Percentiles rank a stretch among this genome's conserved stretches.
phyloP scores from a whole-genome alignment of 2,329 filamentous ascomycete species.

The Colletotrichum lindemuthianum region DNA sequence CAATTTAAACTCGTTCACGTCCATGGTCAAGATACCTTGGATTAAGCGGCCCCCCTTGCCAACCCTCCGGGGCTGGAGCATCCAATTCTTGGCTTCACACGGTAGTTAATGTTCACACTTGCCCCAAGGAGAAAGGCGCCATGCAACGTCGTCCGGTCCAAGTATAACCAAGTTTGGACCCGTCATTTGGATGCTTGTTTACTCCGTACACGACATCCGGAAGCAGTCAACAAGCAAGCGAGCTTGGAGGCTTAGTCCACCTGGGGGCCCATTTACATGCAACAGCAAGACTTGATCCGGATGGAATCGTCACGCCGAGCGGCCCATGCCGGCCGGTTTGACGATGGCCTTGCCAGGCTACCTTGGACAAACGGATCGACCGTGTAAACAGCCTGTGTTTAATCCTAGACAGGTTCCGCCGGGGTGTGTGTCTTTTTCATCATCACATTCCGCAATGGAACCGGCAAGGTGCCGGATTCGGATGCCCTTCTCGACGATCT shows the following conservation, averaged over 20 bases:
- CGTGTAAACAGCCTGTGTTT: background rate
- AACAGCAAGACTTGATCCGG: conserved; percentile 10
- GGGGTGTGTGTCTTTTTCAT: background rate
- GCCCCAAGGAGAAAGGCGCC: conserved; percentile 2
- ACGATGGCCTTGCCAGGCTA: background rate
- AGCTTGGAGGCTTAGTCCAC: background rate
- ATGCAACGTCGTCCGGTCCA: conserved; percentile 13
- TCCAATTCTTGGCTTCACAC: conserved; percentile 11
- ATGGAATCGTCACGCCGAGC: conserved; percentile 1
- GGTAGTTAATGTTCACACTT: background rate
- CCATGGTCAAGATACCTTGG: conserved; percentile 16
- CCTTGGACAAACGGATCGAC: background rate
- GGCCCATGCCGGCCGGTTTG: conserved; percentile 1
- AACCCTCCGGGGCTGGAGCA: conserved; percentile 8
- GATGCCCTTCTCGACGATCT: background rate
- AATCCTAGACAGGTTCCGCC: background rate
- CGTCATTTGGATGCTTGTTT: background rate
- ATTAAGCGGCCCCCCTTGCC: conserved; percentile 7
- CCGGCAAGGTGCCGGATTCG: conserved; percentile 1
- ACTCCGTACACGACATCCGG: too few relatives aligned
- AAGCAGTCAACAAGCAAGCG: conserved; percentile 5
- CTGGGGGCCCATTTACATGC: conserved; percentile 14
- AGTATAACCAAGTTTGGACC: background rate
- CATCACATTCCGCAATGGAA: background rate
- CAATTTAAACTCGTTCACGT: conserved; percentile 25